phyloP scores from a whole-genome alignment of 2,329 filamentous ascomycete genomes.

The Penicillium capsulatum region DNA sequence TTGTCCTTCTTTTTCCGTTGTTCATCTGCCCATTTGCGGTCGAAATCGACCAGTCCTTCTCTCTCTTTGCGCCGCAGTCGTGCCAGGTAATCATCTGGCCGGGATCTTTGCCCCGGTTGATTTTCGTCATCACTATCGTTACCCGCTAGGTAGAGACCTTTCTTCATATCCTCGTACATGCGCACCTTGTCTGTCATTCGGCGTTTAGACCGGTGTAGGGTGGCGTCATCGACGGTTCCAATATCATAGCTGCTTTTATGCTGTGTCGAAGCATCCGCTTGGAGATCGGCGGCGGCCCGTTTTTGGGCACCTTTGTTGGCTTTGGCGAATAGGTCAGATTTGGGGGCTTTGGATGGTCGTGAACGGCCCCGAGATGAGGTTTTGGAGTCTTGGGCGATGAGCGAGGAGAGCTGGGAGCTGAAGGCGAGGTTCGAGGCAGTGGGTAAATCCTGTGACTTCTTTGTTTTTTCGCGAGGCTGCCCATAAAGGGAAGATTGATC shows the following conservation, averaged over 20 bases:
- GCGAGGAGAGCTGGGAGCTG: conserved; percentile 76
- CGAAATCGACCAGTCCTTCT: conserved; percentile 77
- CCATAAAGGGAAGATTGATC: conserved; percentile 62
- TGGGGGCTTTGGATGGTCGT: conserved; percentile 48
- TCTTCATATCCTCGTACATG: conserved; percentile 83
- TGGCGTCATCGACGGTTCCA: conserved; percentile 55
- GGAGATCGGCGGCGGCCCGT: conserved; percentile 56
- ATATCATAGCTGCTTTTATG: conserved; percentile 59
- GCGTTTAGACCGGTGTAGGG: conserved; percentile 64
- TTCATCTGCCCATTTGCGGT: conserved; percentile 85
- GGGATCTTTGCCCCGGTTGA: conserved; percentile 13
- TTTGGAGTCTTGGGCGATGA: conserved; percentile 59
- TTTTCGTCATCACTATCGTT: conserved; percentile 36
- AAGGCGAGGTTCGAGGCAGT: conserved; percentile 76
- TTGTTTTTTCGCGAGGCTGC: conserved; percentile 63
- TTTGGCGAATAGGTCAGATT: conserved; percentile 64
- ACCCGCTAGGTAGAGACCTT: conserved; percentile 69
- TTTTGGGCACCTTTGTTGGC: conserved; percentile 62
- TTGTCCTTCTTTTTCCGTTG: conserved; percentile 38
- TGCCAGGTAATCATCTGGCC: conserved; percentile 42
- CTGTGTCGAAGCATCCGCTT: conserved; percentile 53
- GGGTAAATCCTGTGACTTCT: conserved; percentile 48
- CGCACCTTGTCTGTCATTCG: conserved; percentile 88
- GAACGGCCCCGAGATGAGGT: conserved; percentile 43
- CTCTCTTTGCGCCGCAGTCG: conserved; percentile 57